These are phyloP conservation scores for Agapanthus africanus DNA, from an alignment of 106 monocot species.

Conservation along the genomic window DNA sequence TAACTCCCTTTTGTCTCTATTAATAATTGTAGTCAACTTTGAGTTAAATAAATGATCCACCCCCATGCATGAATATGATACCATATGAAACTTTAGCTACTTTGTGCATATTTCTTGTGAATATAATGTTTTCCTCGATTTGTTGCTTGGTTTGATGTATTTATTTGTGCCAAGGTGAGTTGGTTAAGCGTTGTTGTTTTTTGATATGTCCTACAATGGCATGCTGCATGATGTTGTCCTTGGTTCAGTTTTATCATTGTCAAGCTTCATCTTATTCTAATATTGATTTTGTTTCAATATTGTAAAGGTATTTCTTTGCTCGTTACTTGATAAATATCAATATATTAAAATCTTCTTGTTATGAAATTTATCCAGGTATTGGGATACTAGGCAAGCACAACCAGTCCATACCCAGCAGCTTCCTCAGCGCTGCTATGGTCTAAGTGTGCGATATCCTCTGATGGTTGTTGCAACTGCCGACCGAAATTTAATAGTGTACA, in stretches of 20 bases:
- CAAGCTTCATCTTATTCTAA: background rate
- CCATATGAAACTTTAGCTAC: background rate
- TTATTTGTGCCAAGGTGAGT: background rate
- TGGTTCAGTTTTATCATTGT: constrained; percentile 10
- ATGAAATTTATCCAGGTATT: constrained; percentile 47
- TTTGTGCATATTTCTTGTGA: background rate
- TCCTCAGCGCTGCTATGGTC: constrained; percentile 84
- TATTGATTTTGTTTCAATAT: background rate
- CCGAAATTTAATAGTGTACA: constrained; percentile 72
- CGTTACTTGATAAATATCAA: background rate
- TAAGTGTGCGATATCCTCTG: constrained; percentile 68
- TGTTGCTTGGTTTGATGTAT: background rate
- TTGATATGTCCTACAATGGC: background rate
- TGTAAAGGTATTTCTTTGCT: background rate
- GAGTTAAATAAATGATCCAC: too few relatives aligned
- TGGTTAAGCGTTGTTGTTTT: background rate
- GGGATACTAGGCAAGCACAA: constrained; percentile 88
- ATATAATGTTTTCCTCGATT: background rate
- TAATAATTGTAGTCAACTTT: background rate
- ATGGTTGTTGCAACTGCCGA: constrained; percentile 98
- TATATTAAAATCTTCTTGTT: background rate
- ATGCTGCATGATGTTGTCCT: background rate
- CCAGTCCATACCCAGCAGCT: constrained; percentile 94
- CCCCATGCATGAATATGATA: background rate
- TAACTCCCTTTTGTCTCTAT: background rate